Percentiles rank a stretch among this genome's conserved stretches.
These are phyloP conservation scores for Chalciporus sphaerocephalus DNA, from an alignment of 768 basidiomycete genomes.

Conservation along the genomic window DNA sequence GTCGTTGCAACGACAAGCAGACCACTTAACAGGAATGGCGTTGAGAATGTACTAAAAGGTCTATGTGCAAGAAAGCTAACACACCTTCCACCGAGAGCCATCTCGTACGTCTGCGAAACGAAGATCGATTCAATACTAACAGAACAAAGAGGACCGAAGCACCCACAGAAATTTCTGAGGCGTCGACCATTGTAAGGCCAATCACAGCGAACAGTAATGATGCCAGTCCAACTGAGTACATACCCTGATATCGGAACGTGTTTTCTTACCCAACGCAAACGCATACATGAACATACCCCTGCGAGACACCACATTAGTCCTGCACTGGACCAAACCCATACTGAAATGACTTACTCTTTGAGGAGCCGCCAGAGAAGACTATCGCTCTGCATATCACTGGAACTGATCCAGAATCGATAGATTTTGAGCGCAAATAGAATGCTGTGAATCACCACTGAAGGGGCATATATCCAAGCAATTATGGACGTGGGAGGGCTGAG, in stretches of 20 bases:
- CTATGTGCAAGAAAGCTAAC: background rate
- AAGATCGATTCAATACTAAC: background rate
- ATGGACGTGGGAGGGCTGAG: background rate
- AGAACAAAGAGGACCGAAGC: background rate
- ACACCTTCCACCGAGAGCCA: constrained; percentile 8
- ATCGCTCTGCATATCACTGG: constrained; percentile 5
- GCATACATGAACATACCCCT: constrained; percentile 25
- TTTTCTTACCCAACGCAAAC: constrained; percentile 14
- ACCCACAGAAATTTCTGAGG: constrained; percentile 11
- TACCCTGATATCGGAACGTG: background rate
- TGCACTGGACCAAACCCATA: background rate
- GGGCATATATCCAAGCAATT: constrained; percentile 11
- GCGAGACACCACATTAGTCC: background rate
- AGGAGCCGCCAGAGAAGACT: constrained; percentile 13
- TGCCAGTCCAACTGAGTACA: constrained; percentile 5
- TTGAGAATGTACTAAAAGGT: background rate
- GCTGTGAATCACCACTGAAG: constrained; percentile 14
- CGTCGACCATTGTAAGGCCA: constrained; percentile 5
- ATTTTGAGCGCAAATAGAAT: constrained; percentile 12
- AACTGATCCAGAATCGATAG: constrained; percentile 12
- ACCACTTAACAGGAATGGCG: background rate
- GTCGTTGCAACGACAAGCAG: constrained; percentile 8
- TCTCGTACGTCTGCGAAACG: constrained; percentile 8
- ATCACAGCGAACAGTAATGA: constrained; percentile 14
- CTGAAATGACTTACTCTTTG: constrained; percentile 13